Base-by-base conservation (phyloP, 1,139 yeast species). In the Saccharomyces hybrid region DNA sequence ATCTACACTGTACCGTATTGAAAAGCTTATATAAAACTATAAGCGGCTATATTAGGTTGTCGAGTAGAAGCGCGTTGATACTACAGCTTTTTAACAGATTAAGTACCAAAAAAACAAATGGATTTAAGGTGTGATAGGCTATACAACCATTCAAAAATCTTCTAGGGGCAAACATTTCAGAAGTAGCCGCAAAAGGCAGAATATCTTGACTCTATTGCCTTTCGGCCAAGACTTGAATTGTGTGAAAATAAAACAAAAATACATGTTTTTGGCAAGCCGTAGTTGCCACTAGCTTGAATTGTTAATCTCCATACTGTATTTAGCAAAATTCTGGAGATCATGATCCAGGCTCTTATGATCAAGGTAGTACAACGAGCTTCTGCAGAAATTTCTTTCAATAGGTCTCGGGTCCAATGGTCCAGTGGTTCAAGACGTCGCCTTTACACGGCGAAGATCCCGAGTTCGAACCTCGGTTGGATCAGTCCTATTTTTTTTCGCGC, bases 361-460 rank as follows among this genome's bases (percentile, higher is more conserved):
- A 31, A 31, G 1, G 3, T 4, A 11, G 14, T 31, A 31, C 34
- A 31, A 11, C 7, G 12, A 42, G 3, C 47, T 53, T 53, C 57
- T 31, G 34, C 34, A 31, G 34, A 31, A 31, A 3, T 4, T 1
- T 4, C 26, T 1, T 24, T 4, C 26, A 24, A 24, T 24, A 50
- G 52, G 58, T 44, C 52, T 49, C 56, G 52, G 69, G 66, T 68
- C 69, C 70, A 64, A 65, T 68, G 69, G 71, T 67, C 71, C 69
- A 68, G 71, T 68, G 71, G 71, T 68, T 66, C 61, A 68, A 65
- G 71, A 68, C 71, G 71, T 68, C 71, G 68, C 71, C 71, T 68
- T 68, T 68, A 67, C 71, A 67, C 71, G 71, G 71, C 68, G 71
- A 68, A 68, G 71, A 64, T 68, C 71, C 71, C 70, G 71, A 65